Evolutionary conservation across 1,284 basidiomycete genomes (phyloP).

Genomic region (Fereydounia khargensis): DNA sequence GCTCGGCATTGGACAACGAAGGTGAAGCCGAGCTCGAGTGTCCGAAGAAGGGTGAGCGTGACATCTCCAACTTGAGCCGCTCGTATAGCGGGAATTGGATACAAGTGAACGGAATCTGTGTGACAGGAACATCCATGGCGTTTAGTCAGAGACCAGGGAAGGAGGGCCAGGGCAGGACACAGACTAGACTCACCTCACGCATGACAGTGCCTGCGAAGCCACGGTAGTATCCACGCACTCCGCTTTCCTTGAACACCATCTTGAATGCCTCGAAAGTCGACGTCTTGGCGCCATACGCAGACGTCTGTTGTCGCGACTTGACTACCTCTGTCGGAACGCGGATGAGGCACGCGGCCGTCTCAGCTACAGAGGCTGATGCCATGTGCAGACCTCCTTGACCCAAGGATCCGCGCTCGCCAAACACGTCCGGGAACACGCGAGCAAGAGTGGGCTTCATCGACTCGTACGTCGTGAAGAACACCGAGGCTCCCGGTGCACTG

Average conservation of each 20-base stretch:
- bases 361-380: slow-evolving; percentile 57
- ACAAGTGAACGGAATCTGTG: slow-evolving; percentile 91
- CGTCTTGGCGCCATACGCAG: slow-evolving; percentile 65
- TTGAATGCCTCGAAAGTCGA: slow-evolving; percentile 61
- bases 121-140: slow-evolving; percentile 3
- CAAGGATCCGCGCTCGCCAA: slow-evolving; percentile 20
- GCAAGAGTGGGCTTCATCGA: slow-evolving; percentile 69
- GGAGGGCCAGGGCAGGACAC: no score
- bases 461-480: slow-evolving; percentile 95
- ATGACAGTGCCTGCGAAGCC: slow-evolving; percentile 77
- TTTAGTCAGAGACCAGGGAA: neutral
- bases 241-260: slow-evolving; percentile 65
- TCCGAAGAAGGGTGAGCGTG: slow-evolving; percentile 12
- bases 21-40: neutral
- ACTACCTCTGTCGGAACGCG: slow-evolving; percentile 92
- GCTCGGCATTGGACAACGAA: slow-evolving; percentile 16
- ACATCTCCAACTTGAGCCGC: slow-evolving; percentile 66
- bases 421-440: slow-evolving; percentile 9
- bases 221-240: slow-evolving; percentile 71
- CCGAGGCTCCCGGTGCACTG: slow-evolving; percentile 90
- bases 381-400: slow-evolving; percentile 56
- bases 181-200: slow-evolving; percentile 66
- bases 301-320: slow-evolving; percentile 79
- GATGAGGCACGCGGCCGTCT: slow-evolving; percentile 76
- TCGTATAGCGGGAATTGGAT: slow-evolving; percentile 97